phyloP scores from a whole-genome alignment of 768 basidiomycete genomes.

The Mycena capillaripes region DNA sequence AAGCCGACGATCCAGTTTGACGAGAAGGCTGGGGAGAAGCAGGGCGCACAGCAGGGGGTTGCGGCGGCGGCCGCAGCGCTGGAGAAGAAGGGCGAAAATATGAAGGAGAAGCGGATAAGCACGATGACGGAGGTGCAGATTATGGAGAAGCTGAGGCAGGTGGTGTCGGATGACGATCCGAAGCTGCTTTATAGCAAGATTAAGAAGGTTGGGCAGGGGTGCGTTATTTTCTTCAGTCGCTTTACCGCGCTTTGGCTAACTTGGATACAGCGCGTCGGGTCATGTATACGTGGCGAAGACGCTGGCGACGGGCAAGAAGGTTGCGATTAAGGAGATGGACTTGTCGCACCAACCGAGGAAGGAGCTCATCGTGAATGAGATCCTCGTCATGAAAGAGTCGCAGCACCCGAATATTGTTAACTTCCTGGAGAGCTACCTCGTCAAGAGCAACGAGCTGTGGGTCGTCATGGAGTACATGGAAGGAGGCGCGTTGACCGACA shows the following conservation, averaged over 20 bases:
- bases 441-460: constrained; percentile 92
- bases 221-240: constrained; percentile 48
- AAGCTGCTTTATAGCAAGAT: constrained; percentile 94
- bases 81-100: constrained; percentile 69
- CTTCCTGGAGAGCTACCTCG: constrained; percentile 91
- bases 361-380: constrained; percentile 98
- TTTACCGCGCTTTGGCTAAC: not conserved
- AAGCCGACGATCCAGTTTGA: constrained; percentile 71
- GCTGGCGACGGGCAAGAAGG: constrained; percentile 84
- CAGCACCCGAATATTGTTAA: constrained; percentile 98
- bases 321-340: constrained; percentile 99
- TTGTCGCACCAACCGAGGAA: constrained; percentile 94
- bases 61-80: constrained; percentile 81
- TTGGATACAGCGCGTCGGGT: constrained; percentile 84
- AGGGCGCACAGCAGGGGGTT: constrained; percentile 47
- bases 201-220: constrained; percentile 99
- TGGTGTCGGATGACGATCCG: constrained; percentile 90
- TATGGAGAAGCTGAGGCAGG: constrained; percentile 94
- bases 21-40: constrained; percentile 63
- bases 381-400: constrained; percentile 98
- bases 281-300: constrained; percentile 98
- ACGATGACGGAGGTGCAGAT: constrained; percentile 98
- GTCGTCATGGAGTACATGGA: constrained; percentile 99
- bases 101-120: constrained; percentile 90
- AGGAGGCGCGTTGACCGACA: constrained; percentile 96